A percentile compares a stretch with the other conserved stretches of the same genome.
These are phyloP conservation scores for Lactifluus echinatus DNA, from an alignment of 768 basidiomycete species.

Conservation along the genomic window DNA sequence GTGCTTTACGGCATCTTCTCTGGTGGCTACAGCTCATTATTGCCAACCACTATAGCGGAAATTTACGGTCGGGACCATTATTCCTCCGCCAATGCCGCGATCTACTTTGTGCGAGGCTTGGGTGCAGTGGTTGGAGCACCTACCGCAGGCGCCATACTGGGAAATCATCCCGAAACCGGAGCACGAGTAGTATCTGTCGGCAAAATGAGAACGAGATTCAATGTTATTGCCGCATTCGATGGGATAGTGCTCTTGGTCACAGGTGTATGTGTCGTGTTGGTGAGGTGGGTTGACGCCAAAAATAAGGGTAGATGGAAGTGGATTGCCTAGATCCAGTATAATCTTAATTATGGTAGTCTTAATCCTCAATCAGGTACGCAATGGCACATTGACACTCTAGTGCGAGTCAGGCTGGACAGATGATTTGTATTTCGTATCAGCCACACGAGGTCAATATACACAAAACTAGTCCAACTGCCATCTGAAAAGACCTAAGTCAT, in stretches of 20 bases:
- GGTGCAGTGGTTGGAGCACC: constrained; percentile 36
- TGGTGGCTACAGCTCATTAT: constrained; percentile 37
- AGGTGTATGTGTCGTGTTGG: constrained; percentile 33
- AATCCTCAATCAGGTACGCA: background rate
- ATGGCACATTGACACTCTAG: background rate
- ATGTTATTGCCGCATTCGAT: constrained; percentile 33
- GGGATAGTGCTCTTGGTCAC: constrained; percentile 31
- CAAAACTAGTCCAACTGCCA: background rate
- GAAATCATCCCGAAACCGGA: constrained; percentile 23
- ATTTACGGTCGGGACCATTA: constrained; percentile 38
- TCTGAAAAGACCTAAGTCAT: background rate
- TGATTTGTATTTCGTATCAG: background rate
- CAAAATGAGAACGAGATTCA: constrained; percentile 27
- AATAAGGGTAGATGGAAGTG: constrained; percentile 34
- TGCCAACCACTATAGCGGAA: constrained; percentile 37
- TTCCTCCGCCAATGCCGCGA: constrained; percentile 33
- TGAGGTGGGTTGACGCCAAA: constrained; percentile 35
- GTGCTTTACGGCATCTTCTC: constrained; percentile 36
- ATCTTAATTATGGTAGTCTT: background rate
- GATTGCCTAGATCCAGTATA: constrained; percentile 28
- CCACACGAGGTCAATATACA: background rate
- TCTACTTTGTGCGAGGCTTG: constrained; percentile 37
- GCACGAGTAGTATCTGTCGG: background rate
- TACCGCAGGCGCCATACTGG: constrained; percentile 34
- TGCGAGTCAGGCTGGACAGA: background rate